A percentile compares a stretch with the other conserved stretches of the same genome.
Evolutionary conservation across 176 grass and related monocot genomes (phyloP).

Genomic region (Oryza coarctata): DNA sequence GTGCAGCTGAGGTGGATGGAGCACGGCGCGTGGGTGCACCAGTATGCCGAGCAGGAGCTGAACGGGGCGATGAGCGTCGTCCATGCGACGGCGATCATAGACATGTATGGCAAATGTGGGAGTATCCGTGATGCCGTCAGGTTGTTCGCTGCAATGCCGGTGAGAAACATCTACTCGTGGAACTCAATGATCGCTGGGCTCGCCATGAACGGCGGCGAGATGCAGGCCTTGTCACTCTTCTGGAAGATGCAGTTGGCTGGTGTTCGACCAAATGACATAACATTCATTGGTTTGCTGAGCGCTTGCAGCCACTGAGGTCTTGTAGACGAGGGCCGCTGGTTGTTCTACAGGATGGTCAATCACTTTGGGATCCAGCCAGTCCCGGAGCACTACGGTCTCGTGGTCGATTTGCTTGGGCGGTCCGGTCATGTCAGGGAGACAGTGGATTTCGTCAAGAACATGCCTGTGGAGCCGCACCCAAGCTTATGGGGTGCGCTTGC

Average conservation of each 20-base stretch:
- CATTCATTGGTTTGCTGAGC: slow-evolving; percentile 59
- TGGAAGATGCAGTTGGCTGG: slow-evolving; percentile 72
- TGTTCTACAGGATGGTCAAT: slow-evolving; percentile 55
- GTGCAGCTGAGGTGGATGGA: slow-evolving; percentile 47
- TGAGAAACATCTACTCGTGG: slow-evolving; percentile 63
- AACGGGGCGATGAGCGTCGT: slow-evolving; percentile 36
- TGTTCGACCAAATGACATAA: slow-evolving; percentile 52
- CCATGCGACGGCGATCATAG: slow-evolving; percentile 48
- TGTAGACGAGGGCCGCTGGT: slow-evolving; percentile 45
- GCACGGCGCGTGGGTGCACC: slow-evolving; percentile 46
- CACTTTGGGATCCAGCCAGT: slow-evolving; percentile 40
- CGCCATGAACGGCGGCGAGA: slow-evolving; percentile 58
- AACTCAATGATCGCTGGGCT: slow-evolving; percentile 68
- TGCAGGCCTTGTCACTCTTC: slow-evolving; percentile 51
- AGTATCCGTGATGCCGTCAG: slow-evolving; percentile 40
- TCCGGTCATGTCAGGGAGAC: slow-evolving; percentile 61
- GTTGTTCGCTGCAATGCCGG: slow-evolving; percentile 47
- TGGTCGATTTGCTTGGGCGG: slow-evolving; percentile 64
- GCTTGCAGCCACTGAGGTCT: slow-evolving; percentile 72
- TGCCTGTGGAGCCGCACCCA: slow-evolving; percentile 61
- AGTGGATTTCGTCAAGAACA: slow-evolving; percentile 52
- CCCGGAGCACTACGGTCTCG: slow-evolving; percentile 62
- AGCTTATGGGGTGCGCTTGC: slow-evolving; percentile 73
- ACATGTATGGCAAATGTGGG: slow-evolving; percentile 83
- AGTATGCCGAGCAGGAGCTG: slow-evolving; percentile 24